These are phyloP conservation scores for Paramecium biaurelia DNA, from an alignment of 73 alveolate genomes.

Conservation along the genomic window DNA sequence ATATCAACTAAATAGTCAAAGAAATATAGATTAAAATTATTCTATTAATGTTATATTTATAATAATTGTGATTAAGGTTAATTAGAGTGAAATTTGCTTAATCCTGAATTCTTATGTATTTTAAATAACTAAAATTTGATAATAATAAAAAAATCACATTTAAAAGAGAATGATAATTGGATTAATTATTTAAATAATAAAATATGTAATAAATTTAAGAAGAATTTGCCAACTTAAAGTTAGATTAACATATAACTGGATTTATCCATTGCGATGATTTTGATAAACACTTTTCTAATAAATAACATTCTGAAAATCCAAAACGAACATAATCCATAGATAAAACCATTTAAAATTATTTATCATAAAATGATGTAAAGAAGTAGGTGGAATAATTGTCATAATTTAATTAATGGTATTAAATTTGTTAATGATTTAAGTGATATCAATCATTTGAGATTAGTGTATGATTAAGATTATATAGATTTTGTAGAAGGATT, in stretches of 20 bases:
- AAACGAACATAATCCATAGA: slow-evolving; percentile 1
- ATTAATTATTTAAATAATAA: neutral
- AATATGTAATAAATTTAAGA: neutral
- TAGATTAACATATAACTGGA: neutral
- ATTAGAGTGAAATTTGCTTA: neutral
- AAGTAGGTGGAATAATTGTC: neutral
- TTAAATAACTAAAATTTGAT: neutral
- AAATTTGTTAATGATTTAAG: neutral
- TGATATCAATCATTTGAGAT: neutral
- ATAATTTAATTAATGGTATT: neutral
- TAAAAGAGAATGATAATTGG: neutral
- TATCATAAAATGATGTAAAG: neutral
- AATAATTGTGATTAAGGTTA: neutral
- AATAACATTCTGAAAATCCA: neutral
- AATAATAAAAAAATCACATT: neutral
- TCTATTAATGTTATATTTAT: neutral
- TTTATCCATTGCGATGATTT: neutral
- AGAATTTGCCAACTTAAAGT: neutral
- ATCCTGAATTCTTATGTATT: neutral
- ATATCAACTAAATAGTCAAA: neutral
- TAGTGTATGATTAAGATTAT: neutral
- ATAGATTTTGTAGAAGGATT: neutral
- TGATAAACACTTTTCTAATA: neutral
- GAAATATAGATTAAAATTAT: neutral
- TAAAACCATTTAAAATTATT: neutral